Evolutionary conservation across 805 yeast species (phyloP).

Genomic region (Lipomyces sp.): DNA sequence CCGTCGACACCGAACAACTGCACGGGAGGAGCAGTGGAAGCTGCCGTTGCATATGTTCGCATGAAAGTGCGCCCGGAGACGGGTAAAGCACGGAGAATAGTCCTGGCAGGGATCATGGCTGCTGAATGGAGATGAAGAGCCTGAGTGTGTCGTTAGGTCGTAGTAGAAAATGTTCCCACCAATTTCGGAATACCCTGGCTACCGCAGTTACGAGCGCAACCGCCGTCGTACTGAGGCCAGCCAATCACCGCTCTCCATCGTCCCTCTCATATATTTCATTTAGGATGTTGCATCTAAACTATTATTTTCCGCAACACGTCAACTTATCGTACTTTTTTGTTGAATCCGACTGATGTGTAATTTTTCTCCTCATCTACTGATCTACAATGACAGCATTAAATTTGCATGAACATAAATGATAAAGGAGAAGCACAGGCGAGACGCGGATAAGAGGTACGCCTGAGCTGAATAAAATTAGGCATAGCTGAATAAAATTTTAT

Average conservation of each 20-base stretch:
- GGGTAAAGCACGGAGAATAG: slow-evolving; percentile 27
- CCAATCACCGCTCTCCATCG: slow-evolving; percentile 4
- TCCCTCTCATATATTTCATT: too few species aligned
- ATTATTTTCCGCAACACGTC: too few species aligned
- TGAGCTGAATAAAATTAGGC: neutral
- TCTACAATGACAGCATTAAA: too few species aligned
- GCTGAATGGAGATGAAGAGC: neutral
- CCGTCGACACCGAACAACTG: slow-evolving; percentile 96
- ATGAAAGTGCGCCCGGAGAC: slow-evolving; percentile 23
- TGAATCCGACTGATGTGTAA: too few species aligned
- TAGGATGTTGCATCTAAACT: too few species aligned
- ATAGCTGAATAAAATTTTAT: neutral
- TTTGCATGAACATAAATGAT: too few species aligned
- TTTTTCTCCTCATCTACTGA: too few species aligned
- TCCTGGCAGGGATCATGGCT: slow-evolving; percentile 26
- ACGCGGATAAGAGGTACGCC: too few species aligned
- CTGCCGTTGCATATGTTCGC: slow-evolving; percentile 52
- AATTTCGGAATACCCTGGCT: neutral
- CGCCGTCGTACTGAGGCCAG: neutral
- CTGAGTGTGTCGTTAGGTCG: neutral
- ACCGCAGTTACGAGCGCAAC: neutral
- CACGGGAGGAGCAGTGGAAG: slow-evolving; percentile 69
- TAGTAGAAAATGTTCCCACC: neutral
- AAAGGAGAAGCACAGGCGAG: too few species aligned
- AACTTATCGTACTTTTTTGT: too few species aligned